phyloP scores from a whole-genome alignment of 2,329 filamentous ascomycete genomes.

The Colletotrichum salicis region DNA sequence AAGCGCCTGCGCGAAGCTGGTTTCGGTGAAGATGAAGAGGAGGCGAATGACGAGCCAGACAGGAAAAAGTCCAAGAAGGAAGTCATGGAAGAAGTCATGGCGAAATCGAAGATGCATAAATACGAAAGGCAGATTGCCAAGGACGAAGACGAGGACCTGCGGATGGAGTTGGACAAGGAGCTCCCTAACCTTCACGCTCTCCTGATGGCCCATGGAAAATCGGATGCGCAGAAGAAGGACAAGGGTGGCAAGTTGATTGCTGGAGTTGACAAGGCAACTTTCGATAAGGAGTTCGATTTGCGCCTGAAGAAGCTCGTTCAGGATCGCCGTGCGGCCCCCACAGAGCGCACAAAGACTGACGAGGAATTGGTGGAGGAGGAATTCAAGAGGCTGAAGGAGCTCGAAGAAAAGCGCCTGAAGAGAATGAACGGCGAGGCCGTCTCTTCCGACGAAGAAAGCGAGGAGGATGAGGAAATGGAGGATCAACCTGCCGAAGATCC shows the following conservation, averaged over 20 bases:
- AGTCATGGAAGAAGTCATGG: slow-evolving; percentile 97
- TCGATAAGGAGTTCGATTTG: slow-evolving; percentile 89
- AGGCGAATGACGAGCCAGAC: slow-evolving; percentile 71
- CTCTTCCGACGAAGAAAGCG: slow-evolving; percentile 65
- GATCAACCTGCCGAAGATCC: slow-evolving; percentile 45
- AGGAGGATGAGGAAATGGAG: slow-evolving; percentile 52
- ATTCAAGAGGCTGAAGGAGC: slow-evolving; percentile 77
- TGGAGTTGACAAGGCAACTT: slow-evolving; percentile 72
- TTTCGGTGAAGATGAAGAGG: slow-evolving; percentile 56
- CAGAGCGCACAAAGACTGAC: slow-evolving; percentile 89
- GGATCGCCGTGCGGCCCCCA: slow-evolving; percentile 86
- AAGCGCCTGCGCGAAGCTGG: slow-evolving; percentile 66
- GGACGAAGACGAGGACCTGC: slow-evolving; percentile 90
- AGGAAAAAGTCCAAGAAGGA: slow-evolving; percentile 95
- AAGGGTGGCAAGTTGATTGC: slow-evolving; percentile 47
- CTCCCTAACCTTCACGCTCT: slow-evolving; percentile 80
- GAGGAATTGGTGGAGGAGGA: slow-evolving; percentile 86
- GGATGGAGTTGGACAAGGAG: slow-evolving; percentile 85
- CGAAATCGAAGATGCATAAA: slow-evolving; percentile 95
- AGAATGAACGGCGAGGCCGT: slow-evolving; percentile 89
- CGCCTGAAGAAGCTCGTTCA: slow-evolving; percentile 83
- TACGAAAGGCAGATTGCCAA: slow-evolving; percentile 92
- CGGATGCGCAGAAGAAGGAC: slow-evolving; percentile 39
- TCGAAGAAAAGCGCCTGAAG: slow-evolving; percentile 84
- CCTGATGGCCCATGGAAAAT: slow-evolving; percentile 64